phyloP scores from a whole-genome alignment of 2,329 filamentous ascomycete genomes.

The Calonectria pauciramosa region DNA sequence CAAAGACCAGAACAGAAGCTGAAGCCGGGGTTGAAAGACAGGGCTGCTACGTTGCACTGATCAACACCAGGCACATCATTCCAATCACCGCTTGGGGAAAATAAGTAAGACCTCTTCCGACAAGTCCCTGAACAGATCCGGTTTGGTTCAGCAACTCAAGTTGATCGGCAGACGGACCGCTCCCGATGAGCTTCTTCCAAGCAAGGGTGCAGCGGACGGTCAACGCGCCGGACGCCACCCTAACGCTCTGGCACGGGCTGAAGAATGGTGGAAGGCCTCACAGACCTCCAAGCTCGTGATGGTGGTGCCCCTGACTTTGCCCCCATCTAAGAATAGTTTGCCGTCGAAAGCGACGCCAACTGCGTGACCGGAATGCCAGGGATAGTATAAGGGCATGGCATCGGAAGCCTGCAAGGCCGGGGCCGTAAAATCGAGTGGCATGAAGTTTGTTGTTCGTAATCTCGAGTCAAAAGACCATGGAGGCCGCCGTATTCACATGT shows the following conservation, averaged over 20 bases:
- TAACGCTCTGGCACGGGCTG: conserved; percentile 19
- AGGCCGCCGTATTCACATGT: conserved; percentile 27
- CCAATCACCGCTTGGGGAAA: conserved; percentile 5
- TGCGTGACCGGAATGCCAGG: conserved; percentile 24
- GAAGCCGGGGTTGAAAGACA: conserved; percentile 2
- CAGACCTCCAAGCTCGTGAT: conserved; percentile 21
- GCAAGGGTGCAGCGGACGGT: conserved; percentile 27
- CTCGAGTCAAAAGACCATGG: conserved; percentile 1
- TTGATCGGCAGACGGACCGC: conserved; percentile 44
- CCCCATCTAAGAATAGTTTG: conserved; percentile 44
- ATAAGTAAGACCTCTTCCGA: background rate
- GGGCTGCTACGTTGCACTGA: background rate
- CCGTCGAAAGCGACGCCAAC: background rate
- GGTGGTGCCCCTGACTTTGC: conserved; percentile 48
- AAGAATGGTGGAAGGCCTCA: conserved; percentile 22
- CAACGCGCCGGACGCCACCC: conserved; percentile 13
- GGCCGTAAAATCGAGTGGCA: conserved; percentile 8
- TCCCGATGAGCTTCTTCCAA: conserved; percentile 39
- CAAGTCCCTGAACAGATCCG: conserved; percentile 18
- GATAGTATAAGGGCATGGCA: conserved; percentile 22
- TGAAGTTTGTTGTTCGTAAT: conserved; percentile 1
- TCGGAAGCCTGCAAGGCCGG: conserved; percentile 3
- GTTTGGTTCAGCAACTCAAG: conserved; percentile 29
- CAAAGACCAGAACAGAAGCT: background rate
- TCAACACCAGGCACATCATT: background rate